Percentiles rank a stretch among this genome's conserved stretches.
Conservation (phyloP, 2,329 filamentous ascomycete species). For the Colletotrichum tamarilloi region DNA sequence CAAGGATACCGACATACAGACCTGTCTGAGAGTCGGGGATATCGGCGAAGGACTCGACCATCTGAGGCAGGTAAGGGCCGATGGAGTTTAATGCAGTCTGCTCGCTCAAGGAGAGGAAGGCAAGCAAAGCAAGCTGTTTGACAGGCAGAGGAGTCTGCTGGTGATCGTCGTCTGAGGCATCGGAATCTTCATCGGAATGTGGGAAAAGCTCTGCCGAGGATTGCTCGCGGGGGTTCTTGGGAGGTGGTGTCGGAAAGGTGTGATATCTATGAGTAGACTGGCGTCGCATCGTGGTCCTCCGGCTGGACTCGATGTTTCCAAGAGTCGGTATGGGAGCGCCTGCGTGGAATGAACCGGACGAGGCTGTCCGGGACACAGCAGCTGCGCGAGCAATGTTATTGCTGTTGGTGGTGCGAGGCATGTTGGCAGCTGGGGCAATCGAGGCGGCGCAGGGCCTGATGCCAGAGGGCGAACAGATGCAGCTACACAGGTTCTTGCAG, state of each 20-base stretch:
- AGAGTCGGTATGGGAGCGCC: slow-evolving; percentile 59
- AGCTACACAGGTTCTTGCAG: neutral
- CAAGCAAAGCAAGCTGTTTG: slow-evolving; percentile 85
- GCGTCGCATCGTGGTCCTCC: slow-evolving; percentile 46
- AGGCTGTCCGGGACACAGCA: slow-evolving; percentile 38
- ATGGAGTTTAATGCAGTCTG: slow-evolving; percentile 98
- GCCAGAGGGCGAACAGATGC: neutral
- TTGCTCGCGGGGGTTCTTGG: slow-evolving; percentile 70
- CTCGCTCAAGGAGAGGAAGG: slow-evolving; percentile 89
- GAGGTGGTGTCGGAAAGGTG: slow-evolving; percentile 82
- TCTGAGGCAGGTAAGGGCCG: slow-evolving; percentile 91
- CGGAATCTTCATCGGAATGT: slow-evolving; percentile 41
- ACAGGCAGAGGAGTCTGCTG: slow-evolving; percentile 81
- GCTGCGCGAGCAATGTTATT: slow-evolving; percentile 19
- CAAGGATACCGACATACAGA: slow-evolving; percentile 89
- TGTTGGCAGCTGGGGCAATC: neutral
- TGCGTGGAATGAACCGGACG: slow-evolving; percentile 63
- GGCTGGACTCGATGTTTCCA: slow-evolving; percentile 37
- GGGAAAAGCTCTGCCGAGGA: slow-evolving; percentile 44
- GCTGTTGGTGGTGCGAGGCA: slow-evolving; percentile 19
- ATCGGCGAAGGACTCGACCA: slow-evolving; percentile 88
- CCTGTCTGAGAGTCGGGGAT: slow-evolving; percentile 79
- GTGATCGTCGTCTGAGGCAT: slow-evolving; percentile 47
- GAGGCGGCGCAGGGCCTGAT: slow-evolving; percentile 1
- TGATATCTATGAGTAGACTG: slow-evolving; percentile 74